Evolutionary conservation across 139 green algal genomes (phyloP), one percentile per base, ranked within the genome.

Genomic region (Pseudopediastrum boryanum): DNA sequence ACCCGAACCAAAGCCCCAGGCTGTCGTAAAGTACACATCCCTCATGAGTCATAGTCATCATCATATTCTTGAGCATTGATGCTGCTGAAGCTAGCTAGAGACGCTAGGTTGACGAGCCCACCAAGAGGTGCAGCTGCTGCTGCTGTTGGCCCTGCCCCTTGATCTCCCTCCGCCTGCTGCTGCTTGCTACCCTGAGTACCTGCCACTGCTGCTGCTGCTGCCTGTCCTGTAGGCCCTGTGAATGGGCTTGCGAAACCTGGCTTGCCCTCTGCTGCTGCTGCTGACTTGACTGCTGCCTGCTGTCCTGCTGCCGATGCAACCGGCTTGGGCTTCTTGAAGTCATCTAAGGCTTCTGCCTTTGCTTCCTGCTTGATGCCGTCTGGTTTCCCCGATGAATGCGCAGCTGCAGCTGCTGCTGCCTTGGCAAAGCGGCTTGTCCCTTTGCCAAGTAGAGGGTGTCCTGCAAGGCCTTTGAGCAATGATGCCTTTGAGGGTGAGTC

Each of bases 21-120:
- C n/a, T n/a, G n/a, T n/a, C n/a, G n/a, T n/a, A n/a, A n/a, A n/a
- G n/a, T n/a, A n/a, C n/a, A n/a, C n/a, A n/a, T n/a, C 1, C 27
- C 25, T 58, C 25, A 63, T 42, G 43, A 72, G 59, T 80, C 73
- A 71, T 80, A 80, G 42, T 80, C 73, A 21, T 80, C 73, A 27
- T 80, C 73, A 62, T 59, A 80, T 10, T 80, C 73, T 25, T 63
- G 43, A 13, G 71, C 33, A 21, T 72, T 29, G 25, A 46, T 41
- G 35, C 16, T 7, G 23, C 12, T 33, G 25, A 72, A 38, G 41
- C 35, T 39, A 21, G 72, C 72, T 10, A 79, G 31, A 13, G 50
- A 78, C 67, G 66, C 50, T 64, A 65, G 42, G 71, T 39, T 41
- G 42, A n/a, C 23, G 41, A 71, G 64, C 65, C 46, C 35, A 52